phyloP scores from a whole-genome alignment of 108 stramenopile genomes.

The Cylindrotheca closterium region DNA sequence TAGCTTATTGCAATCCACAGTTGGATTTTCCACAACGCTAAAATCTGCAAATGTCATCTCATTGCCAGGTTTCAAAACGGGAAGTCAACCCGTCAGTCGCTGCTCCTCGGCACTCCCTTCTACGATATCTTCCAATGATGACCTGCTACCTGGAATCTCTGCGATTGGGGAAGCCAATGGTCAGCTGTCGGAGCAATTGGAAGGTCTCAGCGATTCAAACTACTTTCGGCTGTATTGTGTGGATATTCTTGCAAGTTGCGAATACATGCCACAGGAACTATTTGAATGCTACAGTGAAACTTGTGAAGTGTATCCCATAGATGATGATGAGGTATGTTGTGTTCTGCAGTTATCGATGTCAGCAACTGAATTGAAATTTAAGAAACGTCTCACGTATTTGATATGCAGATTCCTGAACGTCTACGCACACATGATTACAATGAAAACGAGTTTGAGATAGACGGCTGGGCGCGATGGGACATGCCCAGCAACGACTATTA shows the following conservation, averaged over 20 bases:
- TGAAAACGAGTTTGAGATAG: slow-evolving; percentile 77
- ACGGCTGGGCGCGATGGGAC: slow-evolving; percentile 91
- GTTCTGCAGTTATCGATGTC: background rate
- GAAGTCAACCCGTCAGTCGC: too few species aligned
- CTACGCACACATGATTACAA: slow-evolving; percentile 46
- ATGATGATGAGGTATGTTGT: slow-evolving; percentile 71
- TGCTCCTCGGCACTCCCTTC: slow-evolving; percentile 1
- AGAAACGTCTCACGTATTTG: background rate
- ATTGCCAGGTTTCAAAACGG: too few species aligned
- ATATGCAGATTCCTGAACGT: slow-evolving; percentile 43
- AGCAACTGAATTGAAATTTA: background rate
- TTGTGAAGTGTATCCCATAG: slow-evolving; percentile 91
- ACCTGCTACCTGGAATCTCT: slow-evolving; percentile 23
- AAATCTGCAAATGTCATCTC: too few species aligned
- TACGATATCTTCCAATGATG: slow-evolving; percentile 21
- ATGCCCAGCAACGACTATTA: slow-evolving; percentile 92
- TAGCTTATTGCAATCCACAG: too few species aligned
- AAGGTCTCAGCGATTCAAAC: slow-evolving; percentile 44
- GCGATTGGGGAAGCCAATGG: slow-evolving; percentile 59
- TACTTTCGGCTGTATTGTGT: slow-evolving; percentile 79
- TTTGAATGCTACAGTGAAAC: slow-evolving; percentile 85
- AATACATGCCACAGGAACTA: slow-evolving; percentile 88
- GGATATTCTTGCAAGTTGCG: slow-evolving; percentile 89
- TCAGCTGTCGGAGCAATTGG: slow-evolving; percentile 42
- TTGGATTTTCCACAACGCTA: too few species aligned